Conservation (phyloP, 2,329 filamentous ascomycete genomes). For the Fusarium tanahbumbuense region DNA sequence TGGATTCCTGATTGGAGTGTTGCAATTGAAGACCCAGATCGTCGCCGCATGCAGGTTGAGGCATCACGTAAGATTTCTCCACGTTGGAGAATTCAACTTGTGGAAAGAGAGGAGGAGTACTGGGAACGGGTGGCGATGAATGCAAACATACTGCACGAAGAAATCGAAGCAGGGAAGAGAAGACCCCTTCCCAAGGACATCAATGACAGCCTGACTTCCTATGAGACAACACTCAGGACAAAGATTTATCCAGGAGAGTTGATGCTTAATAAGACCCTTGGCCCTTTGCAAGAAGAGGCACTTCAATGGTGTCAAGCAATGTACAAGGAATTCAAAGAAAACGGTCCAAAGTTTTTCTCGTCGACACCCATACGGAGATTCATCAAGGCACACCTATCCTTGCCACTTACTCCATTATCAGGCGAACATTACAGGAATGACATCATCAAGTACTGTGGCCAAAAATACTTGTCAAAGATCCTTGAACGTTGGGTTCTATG, state of each 20-base stretch:
- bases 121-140: not conserved
- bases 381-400: accelerated
- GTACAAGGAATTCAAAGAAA: not conserved
- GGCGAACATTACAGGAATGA: not conserved
- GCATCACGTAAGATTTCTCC: accelerated
- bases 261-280: accelerated
- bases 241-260: accelerated
- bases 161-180: not conserved
- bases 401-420: not conserved
- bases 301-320: accelerated
- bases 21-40: not conserved
- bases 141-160: accelerated
- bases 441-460: not conserved
- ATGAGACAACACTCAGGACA: not conserved
- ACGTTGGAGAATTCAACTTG: accelerated
- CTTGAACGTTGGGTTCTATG: not conserved
- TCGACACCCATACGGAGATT: not conserved
- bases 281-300: not conserved
- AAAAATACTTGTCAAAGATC: not conserved
- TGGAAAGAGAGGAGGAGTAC: not conserved
- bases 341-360: not conserved
- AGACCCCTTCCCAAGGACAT: not conserved
- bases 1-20: not conserved
- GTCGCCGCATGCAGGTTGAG: not conserved
- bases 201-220: accelerated